phyloP scores from a whole-genome alignment of 495 filamentous ascomycete species.

The Penicillium mononematosum region DNA sequence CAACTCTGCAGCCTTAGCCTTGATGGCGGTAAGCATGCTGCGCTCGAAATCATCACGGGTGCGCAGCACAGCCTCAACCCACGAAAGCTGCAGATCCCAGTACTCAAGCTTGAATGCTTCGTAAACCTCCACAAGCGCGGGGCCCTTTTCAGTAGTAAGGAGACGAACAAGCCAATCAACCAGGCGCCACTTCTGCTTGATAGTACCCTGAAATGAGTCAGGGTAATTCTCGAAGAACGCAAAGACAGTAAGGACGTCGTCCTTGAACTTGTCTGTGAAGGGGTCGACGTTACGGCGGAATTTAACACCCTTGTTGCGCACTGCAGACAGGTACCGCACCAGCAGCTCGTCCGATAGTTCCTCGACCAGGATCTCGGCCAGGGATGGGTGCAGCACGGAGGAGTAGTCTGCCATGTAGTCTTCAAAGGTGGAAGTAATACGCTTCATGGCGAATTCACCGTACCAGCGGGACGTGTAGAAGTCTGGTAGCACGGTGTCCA shows the following conservation, averaged over 20 bases:
- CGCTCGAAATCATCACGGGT: slow-evolving; percentile 90
- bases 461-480: slow-evolving; percentile 95
- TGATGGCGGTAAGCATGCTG: slow-evolving; percentile 80
- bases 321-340: slow-evolving; percentile 77
- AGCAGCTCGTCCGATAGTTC: slow-evolving; percentile 89
- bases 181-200: slow-evolving; percentile 90
- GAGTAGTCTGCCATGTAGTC: slow-evolving; percentile 89
- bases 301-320: slow-evolving; percentile 86
- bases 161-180: slow-evolving; percentile 76
- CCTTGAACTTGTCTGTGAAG: slow-evolving; percentile 84
- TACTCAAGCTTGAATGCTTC: slow-evolving; percentile 79
- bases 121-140: slow-evolving; percentile 69
- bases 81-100: slow-evolving; percentile 92
- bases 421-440: slow-evolving; percentile 87
- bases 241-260: slow-evolving; percentile 83
- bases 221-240: slow-evolving; percentile 61
- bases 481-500: slow-evolving; percentile 73
- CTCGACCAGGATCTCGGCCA: slow-evolving; percentile 85
- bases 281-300: slow-evolving; percentile 76
- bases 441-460: slow-evolving; percentile 72
- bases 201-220: slow-evolving; percentile 63
- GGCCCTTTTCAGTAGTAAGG: slow-evolving; percentile 70
- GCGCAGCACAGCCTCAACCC: slow-evolving; percentile 93
- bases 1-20: slow-evolving; percentile 80
- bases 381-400: slow-evolving; percentile 73